Evolutionary conservation across 495 filamentous ascomycete genomes (phyloP).

Genomic region (Xylaria curta): DNA sequence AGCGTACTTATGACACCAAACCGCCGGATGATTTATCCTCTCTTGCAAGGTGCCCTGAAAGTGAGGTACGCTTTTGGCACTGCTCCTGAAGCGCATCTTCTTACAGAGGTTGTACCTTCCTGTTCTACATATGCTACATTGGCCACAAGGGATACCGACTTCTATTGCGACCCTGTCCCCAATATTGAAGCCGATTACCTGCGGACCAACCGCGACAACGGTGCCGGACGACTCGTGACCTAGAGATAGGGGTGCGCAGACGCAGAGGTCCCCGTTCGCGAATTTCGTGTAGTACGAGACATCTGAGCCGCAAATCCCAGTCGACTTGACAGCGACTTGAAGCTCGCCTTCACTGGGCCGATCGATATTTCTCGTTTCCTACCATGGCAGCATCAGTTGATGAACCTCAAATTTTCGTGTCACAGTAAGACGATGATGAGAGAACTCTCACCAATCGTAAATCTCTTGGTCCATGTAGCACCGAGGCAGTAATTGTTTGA

Average conservation of each 20-base stretch:
- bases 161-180: conserved; percentile 90
- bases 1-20: conserved; percentile 74
- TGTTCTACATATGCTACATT: conserved; percentile 73
- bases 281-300: conserved; percentile 86
- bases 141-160: conserved; percentile 80
- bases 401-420: conserved; percentile 30
- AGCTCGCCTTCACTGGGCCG: conserved; percentile 62
- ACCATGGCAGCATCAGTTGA: neutral
- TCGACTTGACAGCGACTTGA: conserved; percentile 75
- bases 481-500: conserved; percentile 53
- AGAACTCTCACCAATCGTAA: conserved; percentile 54
- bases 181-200: conserved; percentile 56
- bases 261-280: conserved; percentile 81
- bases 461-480: conserved; percentile 58
- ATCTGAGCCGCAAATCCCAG: conserved; percentile 84
- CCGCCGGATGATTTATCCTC: conserved; percentile 84
- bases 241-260: conserved; percentile 72
- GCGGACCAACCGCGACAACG: conserved; percentile 68
- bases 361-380: conserved; percentile 57
- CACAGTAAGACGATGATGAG: conserved; percentile 33
- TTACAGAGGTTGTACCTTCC: conserved; percentile 91
- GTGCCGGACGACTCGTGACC: conserved; percentile 81
- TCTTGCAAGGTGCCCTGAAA: conserved; percentile 91
- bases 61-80: conserved; percentile 83
- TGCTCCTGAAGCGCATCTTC: conserved; percentile 80